Conservation (phyloP, 345 rosid species). For the Boechera divaricarpa region DNA sequence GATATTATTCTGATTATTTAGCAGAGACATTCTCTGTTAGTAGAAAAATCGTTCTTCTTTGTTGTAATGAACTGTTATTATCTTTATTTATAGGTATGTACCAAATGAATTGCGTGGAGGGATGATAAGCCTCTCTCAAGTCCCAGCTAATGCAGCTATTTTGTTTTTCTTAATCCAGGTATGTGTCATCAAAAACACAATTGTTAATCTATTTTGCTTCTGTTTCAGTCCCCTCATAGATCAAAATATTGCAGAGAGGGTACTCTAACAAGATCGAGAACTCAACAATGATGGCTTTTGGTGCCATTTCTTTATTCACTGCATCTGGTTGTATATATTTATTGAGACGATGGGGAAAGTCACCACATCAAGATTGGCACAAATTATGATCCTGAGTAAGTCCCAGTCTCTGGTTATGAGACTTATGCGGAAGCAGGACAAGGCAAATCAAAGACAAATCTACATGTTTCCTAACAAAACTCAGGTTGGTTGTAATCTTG, state of each 20-base stretch:
- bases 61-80: slow-evolving; percentile 20
- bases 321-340: slow-evolving; percentile 84
- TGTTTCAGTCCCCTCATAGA: background rate
- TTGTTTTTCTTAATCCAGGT: slow-evolving; percentile 71
- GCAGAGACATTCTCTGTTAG: background rate
- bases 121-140: slow-evolving; percentile 86
- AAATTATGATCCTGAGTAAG: slow-evolving; percentile 54
- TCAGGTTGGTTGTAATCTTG: slow-evolving; percentile 27
- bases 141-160: slow-evolving; percentile 79
- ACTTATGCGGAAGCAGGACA: slow-evolving; percentile 14
- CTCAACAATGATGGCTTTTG: slow-evolving; percentile 66
- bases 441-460: slow-evolving; percentile 12
- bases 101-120: slow-evolving; percentile 96
- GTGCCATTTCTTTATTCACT: slow-evolving; percentile 66
- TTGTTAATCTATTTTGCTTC: background rate
- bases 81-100: slow-evolving; percentile 65
- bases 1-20: background rate
- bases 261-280: slow-evolving; percentile 66
- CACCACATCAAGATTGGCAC: slow-evolving; percentile 85
- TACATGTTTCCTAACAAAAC: slow-evolving; percentile 15
- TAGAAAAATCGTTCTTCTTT: slow-evolving; percentile 23
- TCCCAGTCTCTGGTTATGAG: slow-evolving; percentile 23
- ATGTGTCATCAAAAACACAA: background rate
- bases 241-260: slow-evolving; percentile 68
- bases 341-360: slow-evolving; percentile 88